A percentile compares a stretch with the other conserved stretches of the same genome.
phyloP scores from a whole-genome alignment of 1,284 basidiomycete genomes.

The Phaffia rhodozyma region DNA sequence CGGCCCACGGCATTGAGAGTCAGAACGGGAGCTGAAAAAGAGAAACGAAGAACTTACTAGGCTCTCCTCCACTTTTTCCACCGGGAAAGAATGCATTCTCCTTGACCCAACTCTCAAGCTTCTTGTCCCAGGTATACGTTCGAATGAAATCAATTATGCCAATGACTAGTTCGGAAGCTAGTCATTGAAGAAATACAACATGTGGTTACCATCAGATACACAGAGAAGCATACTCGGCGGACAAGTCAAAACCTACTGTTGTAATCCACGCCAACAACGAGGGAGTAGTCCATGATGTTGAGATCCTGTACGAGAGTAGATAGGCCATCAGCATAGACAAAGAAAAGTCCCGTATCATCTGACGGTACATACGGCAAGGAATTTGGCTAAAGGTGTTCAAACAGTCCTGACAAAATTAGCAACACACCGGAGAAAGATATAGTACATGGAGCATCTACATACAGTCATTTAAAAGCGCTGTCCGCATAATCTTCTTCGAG shows the following conservation, averaged over 20 bases:
- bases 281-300: conserved; percentile 98
- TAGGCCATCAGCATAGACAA: too few relatives aligned
- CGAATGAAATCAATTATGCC: conserved; percentile 68
- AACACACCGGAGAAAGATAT: neutral
- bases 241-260: conserved; percentile 34
- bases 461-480: conserved; percentile 86
- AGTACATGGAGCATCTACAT: conserved; percentile 30
- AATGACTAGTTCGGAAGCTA: conserved; percentile 43
- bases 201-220: neutral
- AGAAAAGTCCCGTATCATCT: too few relatives aligned
- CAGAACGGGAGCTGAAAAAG: neutral
- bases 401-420: conserved; percentile 4
- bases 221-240: conserved; percentile 48
- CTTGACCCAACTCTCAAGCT: conserved; percentile 94
- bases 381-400: conserved; percentile 38
- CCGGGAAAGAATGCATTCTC: conserved; percentile 76
- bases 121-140: conserved; percentile 96
- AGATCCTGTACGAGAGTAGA: conserved; percentile 43
- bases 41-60: conserved; percentile 39
- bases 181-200: conserved; percentile 18
- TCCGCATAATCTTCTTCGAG: conserved; percentile 80
- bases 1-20: too few relatives aligned
- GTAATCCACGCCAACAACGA: conserved; percentile 86
- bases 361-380: conserved; percentile 46
- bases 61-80: conserved; percentile 58